Evolutionary conservation across 2,329 filamentous ascomycete species (phyloP), one percentile per base, ranked within the genome.

Genomic region (Trichophyton verrucosum): DNA sequence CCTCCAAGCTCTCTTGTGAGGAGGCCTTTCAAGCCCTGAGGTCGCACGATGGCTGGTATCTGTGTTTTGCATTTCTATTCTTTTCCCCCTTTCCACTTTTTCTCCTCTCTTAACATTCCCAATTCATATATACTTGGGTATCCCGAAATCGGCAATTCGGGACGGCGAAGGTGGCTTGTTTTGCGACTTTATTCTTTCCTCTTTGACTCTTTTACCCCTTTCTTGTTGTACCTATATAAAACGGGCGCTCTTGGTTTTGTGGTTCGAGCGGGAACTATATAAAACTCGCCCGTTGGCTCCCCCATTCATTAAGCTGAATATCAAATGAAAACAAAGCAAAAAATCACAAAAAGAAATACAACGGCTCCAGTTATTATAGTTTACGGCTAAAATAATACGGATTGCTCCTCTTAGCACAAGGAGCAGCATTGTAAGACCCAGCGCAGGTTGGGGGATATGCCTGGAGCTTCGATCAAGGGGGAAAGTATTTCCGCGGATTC

Each of bases 1-100:
- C 69, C 72, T 4, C 74, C 74, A 3, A 73, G 75, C 24, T 68
- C 68, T 3, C 65, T 73, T 60, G 68, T 74, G 8, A 72, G 71
- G 44, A 64, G 72, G 42, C 51, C 51, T n/a, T 38, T 55, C 51
- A 55, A 55, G 51, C n/a, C 51, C n/a, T 36, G 30, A 55, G 22
- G 30, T 17, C 9, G 20, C 46, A 51, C 46, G 11, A 30, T 51
- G 11, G 11, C 9, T 38, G 20, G 7, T 55, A 17, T 6, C 27
- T 36, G 22, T 15, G n/a, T 17, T 44, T 55, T 20, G 2, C 51
- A 8, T 4, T 38, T 55, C 1, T 7, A 9, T 20, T 38, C 6
- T n/a, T 36, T 20, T 38, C 13, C 17, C 49, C 33, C 36, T 13
- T 55, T 2, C 15, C 15, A 3, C 6, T 44, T 17, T 44, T n/a